Evolutionary conservation across 208 protist species (phyloP).

Genomic region (Vickermania spadyakhi): DNA sequence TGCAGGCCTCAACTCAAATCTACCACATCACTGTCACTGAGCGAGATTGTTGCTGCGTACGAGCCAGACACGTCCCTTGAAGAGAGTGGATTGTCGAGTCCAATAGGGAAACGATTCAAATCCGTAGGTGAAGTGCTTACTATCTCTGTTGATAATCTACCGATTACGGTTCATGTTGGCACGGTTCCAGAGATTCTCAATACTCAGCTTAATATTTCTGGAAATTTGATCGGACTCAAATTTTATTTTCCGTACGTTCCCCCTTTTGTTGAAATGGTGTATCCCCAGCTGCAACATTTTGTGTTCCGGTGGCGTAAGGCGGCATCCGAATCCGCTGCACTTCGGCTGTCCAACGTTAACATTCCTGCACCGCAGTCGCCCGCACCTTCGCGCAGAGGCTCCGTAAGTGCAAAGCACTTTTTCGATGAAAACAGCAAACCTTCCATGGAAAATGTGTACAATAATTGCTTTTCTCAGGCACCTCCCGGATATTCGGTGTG

Average conservation of each 20-base stretch:
- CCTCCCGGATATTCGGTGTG: neutral
- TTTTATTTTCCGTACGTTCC: constrained; percentile 46
- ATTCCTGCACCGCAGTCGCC: neutral
- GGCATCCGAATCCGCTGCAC: neutral
- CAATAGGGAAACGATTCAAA: too few species aligned
- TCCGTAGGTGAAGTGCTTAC: neutral
- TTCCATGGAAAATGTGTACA: neutral
- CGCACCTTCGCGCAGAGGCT: neutral
- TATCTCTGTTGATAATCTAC: neutral
- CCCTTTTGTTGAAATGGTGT: constrained; percentile 41
- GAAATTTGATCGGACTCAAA: constrained; percentile 4
- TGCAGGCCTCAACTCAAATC: neutral
- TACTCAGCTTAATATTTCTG: neutral
- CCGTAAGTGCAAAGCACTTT: neutral
- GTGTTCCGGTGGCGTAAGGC: constrained; percentile 42
- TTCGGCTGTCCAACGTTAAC: neutral
- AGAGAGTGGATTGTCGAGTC: too few species aligned
- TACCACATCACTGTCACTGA: neutral
- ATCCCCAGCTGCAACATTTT: constrained; percentile 63
- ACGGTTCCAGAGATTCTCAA: neutral
- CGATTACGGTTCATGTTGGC: neutral
- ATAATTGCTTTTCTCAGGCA: neutral
- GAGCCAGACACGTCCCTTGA: neutral
- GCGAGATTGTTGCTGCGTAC: neutral
- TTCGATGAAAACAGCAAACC: neutral